Base-by-base conservation (phyloP, 352 stramenopile genomes). In the Phytophthora quininea region DNA sequence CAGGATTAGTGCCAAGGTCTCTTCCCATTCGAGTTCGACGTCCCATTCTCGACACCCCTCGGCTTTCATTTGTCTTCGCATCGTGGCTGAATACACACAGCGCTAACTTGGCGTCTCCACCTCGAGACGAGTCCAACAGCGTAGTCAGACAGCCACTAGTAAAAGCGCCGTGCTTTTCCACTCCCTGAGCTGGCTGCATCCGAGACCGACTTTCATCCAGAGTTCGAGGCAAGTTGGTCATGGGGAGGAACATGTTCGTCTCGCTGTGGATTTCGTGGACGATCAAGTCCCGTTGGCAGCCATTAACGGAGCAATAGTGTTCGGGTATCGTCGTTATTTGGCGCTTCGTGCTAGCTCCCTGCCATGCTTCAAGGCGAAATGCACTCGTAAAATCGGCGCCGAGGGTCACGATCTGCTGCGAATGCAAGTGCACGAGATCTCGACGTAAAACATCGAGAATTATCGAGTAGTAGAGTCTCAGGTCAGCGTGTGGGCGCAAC, bases 181-280 rank as follows among this genome's bases (percentile, higher is more conserved):
- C 54, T 0, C 85, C 87, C 15, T 78, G 61, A 0, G 61, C 52
- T 2, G 87, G 80, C 29, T 82, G 62, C 33, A 78, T 67, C 4
- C 37, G 62, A 9, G 68, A 79, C 9, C 87, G 70, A 49, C 80
- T 84, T 12, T 68, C 35, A 35, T 95, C 87, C 9, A 95, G 53
- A 4, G 87, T 87, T 14, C 79, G 74, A 11, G 87, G 85, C 30
- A 92, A 47, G 50, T 95, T 93, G 0, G 80, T 88, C 87, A 95
- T 95, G 0, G 85, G 87, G 8, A 93, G 59, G 30, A 55, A 9
- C 15, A 86, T n/a, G 15, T 66, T 53, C 3, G 53, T 47, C 35
- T 95, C 87, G 2, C 61, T 74, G 40, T 95, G 85, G 14, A 95
- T 67, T 14, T 76, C 69, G 3, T 79, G 54, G 0, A 47, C n/a